A percentile compares a stretch with the other conserved stretches of the same genome.
Conservation (phyloP, 768 basidiomycete species). For the Tylopilus subfusipes region DNA sequence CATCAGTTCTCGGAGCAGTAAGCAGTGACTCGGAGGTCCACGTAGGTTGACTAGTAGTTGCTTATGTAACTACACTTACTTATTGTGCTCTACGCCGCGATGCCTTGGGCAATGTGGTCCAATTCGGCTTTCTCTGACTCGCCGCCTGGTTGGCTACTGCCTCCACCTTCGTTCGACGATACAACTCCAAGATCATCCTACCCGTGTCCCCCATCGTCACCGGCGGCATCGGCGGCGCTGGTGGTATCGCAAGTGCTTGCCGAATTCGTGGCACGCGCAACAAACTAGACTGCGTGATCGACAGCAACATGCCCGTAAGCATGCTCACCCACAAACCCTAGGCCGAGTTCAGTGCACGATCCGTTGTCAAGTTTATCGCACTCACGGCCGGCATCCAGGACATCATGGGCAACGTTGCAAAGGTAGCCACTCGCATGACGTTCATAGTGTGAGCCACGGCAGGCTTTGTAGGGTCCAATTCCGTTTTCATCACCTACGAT, state of each 20-base stretch:
- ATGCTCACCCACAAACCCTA: slow-evolving; percentile 62
- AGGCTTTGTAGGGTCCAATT: slow-evolving; percentile 51
- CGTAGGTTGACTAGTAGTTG: neutral
- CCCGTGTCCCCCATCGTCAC: slow-evolving; percentile 32
- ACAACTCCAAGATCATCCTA: slow-evolving; percentile 19
- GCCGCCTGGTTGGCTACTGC: neutral
- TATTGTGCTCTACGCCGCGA: slow-evolving; percentile 12
- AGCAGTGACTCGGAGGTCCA: neutral
- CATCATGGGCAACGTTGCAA: slow-evolving; percentile 51
- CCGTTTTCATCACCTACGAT: slow-evolving; percentile 44
- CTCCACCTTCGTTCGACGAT: slow-evolving; percentile 2
- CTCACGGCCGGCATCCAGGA: slow-evolving; percentile 64
- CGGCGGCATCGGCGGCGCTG: slow-evolving; percentile 6
- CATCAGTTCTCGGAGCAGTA: slow-evolving; percentile 5
- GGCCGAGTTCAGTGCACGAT: neutral
- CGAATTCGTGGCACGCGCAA: slow-evolving; percentile 44
- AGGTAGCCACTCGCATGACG: slow-evolving; percentile 53
- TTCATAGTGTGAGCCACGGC: slow-evolving; percentile 67
- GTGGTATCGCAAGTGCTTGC: slow-evolving; percentile 34
- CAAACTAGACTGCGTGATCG: slow-evolving; percentile 45
- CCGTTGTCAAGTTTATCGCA: slow-evolving; percentile 1
- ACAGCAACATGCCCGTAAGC: slow-evolving; percentile 44
- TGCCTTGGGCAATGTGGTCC: slow-evolving; percentile 21
- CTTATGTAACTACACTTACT: slow-evolving; percentile 17
- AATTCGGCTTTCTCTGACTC: slow-evolving; percentile 21